Evolutionary conservation across 257 asterid species (phyloP), one percentile per base, ranked within the genome.

Genomic region (Mentha longifolia): DNA sequence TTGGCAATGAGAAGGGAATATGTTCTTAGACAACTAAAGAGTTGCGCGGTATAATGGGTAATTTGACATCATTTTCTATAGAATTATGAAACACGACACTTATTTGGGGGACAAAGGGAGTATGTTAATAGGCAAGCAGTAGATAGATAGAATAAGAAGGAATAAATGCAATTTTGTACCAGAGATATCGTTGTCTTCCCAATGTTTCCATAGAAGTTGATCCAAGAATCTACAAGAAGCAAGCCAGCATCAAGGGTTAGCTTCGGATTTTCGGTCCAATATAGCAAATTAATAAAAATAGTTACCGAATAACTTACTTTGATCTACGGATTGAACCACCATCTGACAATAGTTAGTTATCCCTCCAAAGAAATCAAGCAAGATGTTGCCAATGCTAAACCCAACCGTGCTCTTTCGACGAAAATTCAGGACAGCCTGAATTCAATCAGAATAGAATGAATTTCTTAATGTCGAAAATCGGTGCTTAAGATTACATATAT

Each of bases 311-410:
- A 50, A 78, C 97, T 77, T 76, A 94, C 99, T 65, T 70, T 94
- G 99, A 80, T 94, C 99, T 56, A 94, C 74, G 49, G 99, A 94
- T 69, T 91, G 96, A 75, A 89, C 92, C n/a, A 62, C 85, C 96
- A 94, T 94, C 80, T 94, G 99, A 30, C 81, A 77, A 10, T 89
- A 91, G 70, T 82, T 94, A 3, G 97, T 83, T 16, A 89, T 28
- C 12, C 99, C 95, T 45, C 99, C 99, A 31, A 84, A 73, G 65
- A 94, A 87, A 82, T 94, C 99, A 59, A 94, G 96, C 79, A 91
- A 71, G 73, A 94, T 86, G 81, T 91, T 89, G 76, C 97, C 97
- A 41, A 94, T 94, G 88, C 99, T 91, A 76, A 85, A 94, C 17
- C 99, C 99, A 58, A 83, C 15, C 0, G 99, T 94, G 87, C 99